phyloP scores from a whole-genome alignment of 108 stramenopile genomes.

The Cyclotella sp. region DNA sequence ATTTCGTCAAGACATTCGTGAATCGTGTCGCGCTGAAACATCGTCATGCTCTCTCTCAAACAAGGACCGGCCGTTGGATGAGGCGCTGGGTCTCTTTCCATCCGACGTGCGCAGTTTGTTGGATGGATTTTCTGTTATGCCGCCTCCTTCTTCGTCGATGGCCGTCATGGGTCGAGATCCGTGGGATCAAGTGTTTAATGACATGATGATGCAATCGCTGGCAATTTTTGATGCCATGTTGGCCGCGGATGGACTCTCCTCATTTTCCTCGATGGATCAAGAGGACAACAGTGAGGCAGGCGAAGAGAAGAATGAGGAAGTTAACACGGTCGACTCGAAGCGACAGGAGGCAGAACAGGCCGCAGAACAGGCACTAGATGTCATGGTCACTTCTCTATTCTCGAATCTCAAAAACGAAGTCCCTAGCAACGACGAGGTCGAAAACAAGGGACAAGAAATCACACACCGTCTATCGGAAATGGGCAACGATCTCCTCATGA shows the following conservation, averaged over 20 bases:
- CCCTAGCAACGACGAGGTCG: neutral
- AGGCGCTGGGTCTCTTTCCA: neutral
- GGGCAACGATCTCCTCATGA: conserved; percentile 15
- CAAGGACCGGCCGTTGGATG: neutral
- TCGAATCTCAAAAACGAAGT: neutral
- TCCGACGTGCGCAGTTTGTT: neutral
- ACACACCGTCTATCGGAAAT: conserved; percentile 8
- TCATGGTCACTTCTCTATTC: conserved; percentile 21
- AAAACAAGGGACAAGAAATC: neutral
- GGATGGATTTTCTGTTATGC: neutral
- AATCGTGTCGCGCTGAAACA: conserved; percentile 16
- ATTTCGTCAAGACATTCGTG: conserved; percentile 31
- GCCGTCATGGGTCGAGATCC: neutral
- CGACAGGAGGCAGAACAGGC: conserved; percentile 11
- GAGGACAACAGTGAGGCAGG: neutral
- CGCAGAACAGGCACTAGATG: conserved; percentile 32
- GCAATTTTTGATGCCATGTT: conserved; percentile 17
- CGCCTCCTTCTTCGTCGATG: neutral
- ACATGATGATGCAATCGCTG: conserved; percentile 20
- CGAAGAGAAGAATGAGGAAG: neutral
- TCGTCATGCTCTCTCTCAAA: neutral
- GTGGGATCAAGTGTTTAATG: conserved; percentile 12
- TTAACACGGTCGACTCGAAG: neutral
- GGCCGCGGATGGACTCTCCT: neutral
- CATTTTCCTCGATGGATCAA: neutral